Conservation (phyloP, 768 basidiomycete genomes). For the Mycena olivaceomarginata region DNA sequence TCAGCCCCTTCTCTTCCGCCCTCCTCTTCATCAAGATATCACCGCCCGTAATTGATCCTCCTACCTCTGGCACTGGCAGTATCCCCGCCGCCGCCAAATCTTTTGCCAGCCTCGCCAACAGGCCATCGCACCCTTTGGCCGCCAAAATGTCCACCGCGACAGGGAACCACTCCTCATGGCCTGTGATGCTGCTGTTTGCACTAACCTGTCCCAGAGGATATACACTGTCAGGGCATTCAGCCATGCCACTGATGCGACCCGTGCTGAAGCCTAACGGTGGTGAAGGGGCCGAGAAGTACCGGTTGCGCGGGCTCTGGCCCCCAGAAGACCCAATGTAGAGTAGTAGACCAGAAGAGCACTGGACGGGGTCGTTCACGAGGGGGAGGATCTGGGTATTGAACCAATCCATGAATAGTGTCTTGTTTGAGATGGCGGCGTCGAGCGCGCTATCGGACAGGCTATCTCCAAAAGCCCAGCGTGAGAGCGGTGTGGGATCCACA, state of each 20-base stretch:
- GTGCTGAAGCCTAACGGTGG: constrained; percentile 26
- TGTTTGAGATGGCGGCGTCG: constrained; percentile 24
- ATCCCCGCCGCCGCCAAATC: constrained; percentile 29
- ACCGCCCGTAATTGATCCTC: constrained; percentile 26
- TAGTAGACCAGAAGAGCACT: constrained; percentile 25
- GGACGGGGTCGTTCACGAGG: constrained; percentile 22
- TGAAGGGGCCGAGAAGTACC: constrained; percentile 24
- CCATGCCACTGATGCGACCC: constrained; percentile 28
- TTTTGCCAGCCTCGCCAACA: constrained; percentile 33
- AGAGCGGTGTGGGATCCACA: constrained; percentile 27
- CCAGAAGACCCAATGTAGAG: constrained; percentile 27
- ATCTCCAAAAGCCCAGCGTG: constrained; percentile 28
- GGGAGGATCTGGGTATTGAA: constrained; percentile 30
- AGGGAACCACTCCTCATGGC: constrained; percentile 32
- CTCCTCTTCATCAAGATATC: constrained; percentile 35
- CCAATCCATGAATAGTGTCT: constrained; percentile 32
- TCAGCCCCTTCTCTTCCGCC: constrained; percentile 31
- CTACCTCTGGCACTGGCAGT: constrained; percentile 30
- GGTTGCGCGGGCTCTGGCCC: constrained; percentile 23
- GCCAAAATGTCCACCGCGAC: constrained; percentile 30
- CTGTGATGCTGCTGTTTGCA: constrained; percentile 32
- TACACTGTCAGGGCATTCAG: constrained; percentile 32
- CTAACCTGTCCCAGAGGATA: constrained; percentile 29
- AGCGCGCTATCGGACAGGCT: constrained; percentile 26
- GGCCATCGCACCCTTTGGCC: constrained; percentile 31